These are phyloP conservation scores for Bothriochloa decipiens DNA, from an alignment of 176 grass and related monocot species.

Conservation along the genomic window DNA sequence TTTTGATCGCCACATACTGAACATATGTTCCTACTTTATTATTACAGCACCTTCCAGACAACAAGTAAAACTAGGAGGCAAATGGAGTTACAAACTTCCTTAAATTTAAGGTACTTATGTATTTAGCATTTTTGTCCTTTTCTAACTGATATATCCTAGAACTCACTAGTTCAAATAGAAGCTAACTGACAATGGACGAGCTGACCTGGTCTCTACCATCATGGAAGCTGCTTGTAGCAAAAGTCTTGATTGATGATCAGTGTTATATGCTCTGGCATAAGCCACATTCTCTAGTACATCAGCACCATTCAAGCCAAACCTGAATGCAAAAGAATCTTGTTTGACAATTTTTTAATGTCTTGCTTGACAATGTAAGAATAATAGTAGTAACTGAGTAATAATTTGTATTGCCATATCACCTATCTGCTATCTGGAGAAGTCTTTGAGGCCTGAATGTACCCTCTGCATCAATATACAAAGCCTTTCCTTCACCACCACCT, in stretches of 20 bases:
- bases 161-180: background rate
- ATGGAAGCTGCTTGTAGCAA: conserved; percentile 92
- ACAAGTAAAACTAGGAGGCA: background rate
- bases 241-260: conserved; percentile 87
- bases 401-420: conserved; percentile 40
- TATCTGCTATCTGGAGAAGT: conserved; percentile 91
- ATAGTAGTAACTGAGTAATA: background rate
- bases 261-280: conserved; percentile 95
- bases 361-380: background rate
- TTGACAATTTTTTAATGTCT: background rate
- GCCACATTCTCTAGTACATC: conserved; percentile 98
- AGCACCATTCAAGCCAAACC: conserved; percentile 93
- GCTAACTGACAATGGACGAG: background rate
- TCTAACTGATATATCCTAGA: background rate
- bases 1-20: conserved; percentile 11
- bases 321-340: conserved; percentile 33
- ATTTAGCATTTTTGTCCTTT: conserved; percentile 13
- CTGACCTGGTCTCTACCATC: conserved; percentile 88
- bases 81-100: background rate
- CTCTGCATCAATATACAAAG: conserved; percentile 91
- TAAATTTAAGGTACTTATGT: background rate
- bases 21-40: background rate
- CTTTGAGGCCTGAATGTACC: conserved; percentile 93
- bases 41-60: background rate
- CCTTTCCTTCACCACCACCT: conserved; percentile 97